Evolutionary conservation across 2,329 filamentous ascomycete species (phyloP).

Genomic region (Aspergillus novoparasiticus): DNA sequence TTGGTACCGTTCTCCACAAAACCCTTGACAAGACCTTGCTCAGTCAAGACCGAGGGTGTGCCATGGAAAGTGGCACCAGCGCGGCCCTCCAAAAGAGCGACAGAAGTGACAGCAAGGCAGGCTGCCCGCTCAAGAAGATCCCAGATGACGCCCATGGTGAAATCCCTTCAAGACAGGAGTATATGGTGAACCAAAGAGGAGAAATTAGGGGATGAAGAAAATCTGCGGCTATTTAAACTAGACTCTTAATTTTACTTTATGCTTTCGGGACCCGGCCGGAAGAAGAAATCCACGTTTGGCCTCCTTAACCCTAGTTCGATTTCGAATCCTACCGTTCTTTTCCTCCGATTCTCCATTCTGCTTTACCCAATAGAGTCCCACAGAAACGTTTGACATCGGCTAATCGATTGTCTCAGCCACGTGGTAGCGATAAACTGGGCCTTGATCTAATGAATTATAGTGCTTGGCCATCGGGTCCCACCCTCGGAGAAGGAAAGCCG

Average conservation of each 20-base stretch:
- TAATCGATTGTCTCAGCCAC: constrained; percentile 1
- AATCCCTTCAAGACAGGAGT: neutral
- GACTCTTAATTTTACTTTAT: neutral
- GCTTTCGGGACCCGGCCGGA: neutral
- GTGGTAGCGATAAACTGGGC: neutral
- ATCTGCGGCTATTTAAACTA: neutral
- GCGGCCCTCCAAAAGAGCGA: constrained; percentile 7
- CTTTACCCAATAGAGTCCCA: neutral
- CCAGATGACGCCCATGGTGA: constrained; percentile 17
- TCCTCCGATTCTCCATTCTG: neutral
- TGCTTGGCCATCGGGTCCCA: constrained; percentile 1
- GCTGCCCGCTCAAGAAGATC: constrained; percentile 8
- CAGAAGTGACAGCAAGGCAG: constrained; percentile 16
- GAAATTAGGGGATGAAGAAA: neutral
- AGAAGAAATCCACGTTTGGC: neutral
- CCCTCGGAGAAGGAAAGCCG: neutral
- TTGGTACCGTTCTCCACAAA: constrained; percentile 28
- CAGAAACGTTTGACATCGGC: neutral
- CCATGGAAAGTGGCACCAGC: constrained; percentile 12
- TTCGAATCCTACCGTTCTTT: neutral
- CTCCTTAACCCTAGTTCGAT: neutral
- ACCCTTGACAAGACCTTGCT: constrained; percentile 26
- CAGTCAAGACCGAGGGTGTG: constrained; percentile 17
- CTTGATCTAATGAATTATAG: neutral
- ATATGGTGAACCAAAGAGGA: neutral